Conservation (phyloP, 2,329 filamentous ascomycete genomes). For the Trichoderma brevicompactum region DNA sequence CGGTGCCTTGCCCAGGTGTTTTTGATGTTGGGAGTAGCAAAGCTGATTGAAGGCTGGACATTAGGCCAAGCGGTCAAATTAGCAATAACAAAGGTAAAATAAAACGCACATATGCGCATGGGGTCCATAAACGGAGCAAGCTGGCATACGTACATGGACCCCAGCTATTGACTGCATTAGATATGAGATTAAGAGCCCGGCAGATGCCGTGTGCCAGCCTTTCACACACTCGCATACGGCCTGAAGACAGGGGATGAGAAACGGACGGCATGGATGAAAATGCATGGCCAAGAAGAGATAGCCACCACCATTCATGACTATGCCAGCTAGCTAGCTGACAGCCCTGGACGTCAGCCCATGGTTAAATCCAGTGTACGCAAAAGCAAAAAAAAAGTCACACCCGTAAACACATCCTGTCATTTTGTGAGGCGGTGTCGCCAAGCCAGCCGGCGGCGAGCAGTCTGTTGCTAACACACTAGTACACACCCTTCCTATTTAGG, state of each 20-base stretch:
- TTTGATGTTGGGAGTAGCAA: background rate
- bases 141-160: background rate
- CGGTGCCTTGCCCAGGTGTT: conserved; percentile 5
- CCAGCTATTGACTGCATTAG: conserved; percentile 10
- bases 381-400: conserved; percentile 9
- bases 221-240: conserved; percentile 2
- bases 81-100: conserved; percentile 3
- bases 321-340: background rate
- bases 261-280: background rate
- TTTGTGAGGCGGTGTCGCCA: conserved; percentile 17
- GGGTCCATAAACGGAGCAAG: background rate
- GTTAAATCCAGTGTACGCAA: background rate
- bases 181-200: background rate
- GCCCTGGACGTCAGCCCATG: background rate
- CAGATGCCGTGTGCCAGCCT: background rate
- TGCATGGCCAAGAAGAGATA: background rate
- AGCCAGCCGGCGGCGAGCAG: conserved; percentile 8
- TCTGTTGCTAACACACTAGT: background rate
- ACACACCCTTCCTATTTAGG: background rate
- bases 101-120: background rate
- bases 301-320: background rate
- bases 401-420: background rate
- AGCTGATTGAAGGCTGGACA: background rate
- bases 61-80: background rate
- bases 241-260: background rate